Conservation (phyloP, 2,329 filamentous ascomycete species). For the Talaromyces sp. region DNA sequence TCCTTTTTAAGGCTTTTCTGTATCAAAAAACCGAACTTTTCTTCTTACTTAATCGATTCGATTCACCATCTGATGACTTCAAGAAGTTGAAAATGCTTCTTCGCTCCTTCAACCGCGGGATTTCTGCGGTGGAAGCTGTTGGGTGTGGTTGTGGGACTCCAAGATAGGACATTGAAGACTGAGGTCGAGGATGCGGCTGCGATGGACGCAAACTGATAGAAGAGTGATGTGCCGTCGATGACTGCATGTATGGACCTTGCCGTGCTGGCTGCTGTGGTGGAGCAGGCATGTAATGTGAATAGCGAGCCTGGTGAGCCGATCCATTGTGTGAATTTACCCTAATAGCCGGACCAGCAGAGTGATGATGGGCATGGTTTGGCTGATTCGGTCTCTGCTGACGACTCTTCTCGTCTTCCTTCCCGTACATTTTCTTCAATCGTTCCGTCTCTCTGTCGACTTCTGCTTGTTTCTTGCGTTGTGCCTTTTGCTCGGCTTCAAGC, state of each 20-base stretch:
- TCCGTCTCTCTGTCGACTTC: slow-evolving; percentile 74
- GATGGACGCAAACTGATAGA: slow-evolving; percentile 16
- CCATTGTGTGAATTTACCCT: slow-evolving; percentile 6
- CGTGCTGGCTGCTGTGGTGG: slow-evolving; percentile 20
- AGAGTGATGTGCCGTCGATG: slow-evolving; percentile 2
- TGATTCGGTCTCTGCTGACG: slow-evolving; percentile 21
- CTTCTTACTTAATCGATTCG: slow-evolving; percentile 41
- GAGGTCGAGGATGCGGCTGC: slow-evolving; percentile 22
- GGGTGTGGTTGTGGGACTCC: not conserved
- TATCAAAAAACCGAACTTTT: slow-evolving; percentile 46
- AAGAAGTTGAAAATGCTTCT: slow-evolving; percentile 47
- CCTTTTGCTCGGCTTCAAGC: slow-evolving; percentile 53
- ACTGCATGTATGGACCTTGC: slow-evolving; percentile 12
- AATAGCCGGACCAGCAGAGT: slow-evolving; percentile 2
- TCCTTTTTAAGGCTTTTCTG: not conserved
- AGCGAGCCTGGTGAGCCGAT: slow-evolving; percentile 11
- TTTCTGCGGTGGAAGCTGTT: slow-evolving; percentile 18
- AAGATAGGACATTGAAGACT: slow-evolving; percentile 12
- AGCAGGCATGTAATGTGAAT: slow-evolving; percentile 21
- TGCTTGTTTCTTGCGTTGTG: slow-evolving; percentile 49
- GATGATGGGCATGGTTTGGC: slow-evolving; percentile 18
- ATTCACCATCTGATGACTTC: slow-evolving; percentile 30
- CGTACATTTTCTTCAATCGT: slow-evolving; percentile 61
- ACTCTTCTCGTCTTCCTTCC: slow-evolving; percentile 40
- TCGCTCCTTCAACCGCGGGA: slow-evolving; percentile 33